These are phyloP conservation scores for Yamadazyma olivae DNA, from an alignment of 805 yeast species.

Conservation along the genomic window DNA sequence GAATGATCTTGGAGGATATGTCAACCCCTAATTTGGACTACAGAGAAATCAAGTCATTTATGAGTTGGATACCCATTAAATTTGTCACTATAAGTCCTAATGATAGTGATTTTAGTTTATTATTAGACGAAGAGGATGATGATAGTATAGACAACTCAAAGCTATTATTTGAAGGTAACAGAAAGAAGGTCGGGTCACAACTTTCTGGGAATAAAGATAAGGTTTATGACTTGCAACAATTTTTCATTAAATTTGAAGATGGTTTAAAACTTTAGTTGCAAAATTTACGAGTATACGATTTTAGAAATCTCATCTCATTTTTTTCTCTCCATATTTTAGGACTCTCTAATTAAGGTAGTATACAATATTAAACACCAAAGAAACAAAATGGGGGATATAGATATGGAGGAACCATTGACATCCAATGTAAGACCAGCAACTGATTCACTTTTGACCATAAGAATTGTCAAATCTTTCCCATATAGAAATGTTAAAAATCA, in stretches of 20 bases:
- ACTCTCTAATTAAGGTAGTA: neutral
- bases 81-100: slow-evolving; percentile 9
- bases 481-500: slow-evolving; percentile 82
- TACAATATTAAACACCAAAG: neutral
- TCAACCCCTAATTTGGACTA: slow-evolving; percentile 4
- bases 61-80: slow-evolving; percentile 9
- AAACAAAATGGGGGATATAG: slow-evolving; percentile 1
- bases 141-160: slow-evolving; percentile 13
- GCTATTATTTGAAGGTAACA: slow-evolving; percentile 12
- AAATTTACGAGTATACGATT: slow-evolving; percentile 8
- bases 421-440: slow-evolving; percentile 72
- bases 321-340: neutral
- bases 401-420: slow-evolving; percentile 70
- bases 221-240: slow-evolving; percentile 10
- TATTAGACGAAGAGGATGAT: slow-evolving; percentile 7
- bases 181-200: slow-evolving; percentile 10
- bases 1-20: slow-evolving; percentile 8
- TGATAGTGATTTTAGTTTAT: slow-evolving; percentile 16
- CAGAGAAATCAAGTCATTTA: slow-evolving; percentile 7
- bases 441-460: slow-evolving; percentile 75
- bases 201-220: slow-evolving; percentile 10
- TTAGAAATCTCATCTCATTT: neutral
- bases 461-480: slow-evolving; percentile 89
- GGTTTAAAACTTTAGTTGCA: slow-evolving; percentile 11
- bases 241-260: slow-evolving; percentile 13